Base-by-base conservation (phyloP, 352 stramenopile species). In the Globisporangium recalcitrans region DNA sequence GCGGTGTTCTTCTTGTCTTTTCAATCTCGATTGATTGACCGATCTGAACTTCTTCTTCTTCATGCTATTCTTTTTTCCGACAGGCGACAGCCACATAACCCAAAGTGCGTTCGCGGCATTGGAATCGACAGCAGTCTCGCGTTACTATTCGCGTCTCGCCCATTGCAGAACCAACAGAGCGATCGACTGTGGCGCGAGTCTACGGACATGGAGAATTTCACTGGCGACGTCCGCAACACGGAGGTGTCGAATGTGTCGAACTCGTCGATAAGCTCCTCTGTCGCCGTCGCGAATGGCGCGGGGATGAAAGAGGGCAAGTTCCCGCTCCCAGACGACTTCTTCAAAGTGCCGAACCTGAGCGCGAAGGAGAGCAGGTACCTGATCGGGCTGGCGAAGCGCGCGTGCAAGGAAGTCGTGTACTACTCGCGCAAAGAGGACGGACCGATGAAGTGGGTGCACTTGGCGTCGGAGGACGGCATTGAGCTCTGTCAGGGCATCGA, bases 351-450 rank as follows among this genome's bases (percentile, higher is more conserved):
- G 29, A 58, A 72, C 47, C 70, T 94, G 21, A 90, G 72, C 65
- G 22, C 13, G 14, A 88, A 87, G 54, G 85, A 91, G 57, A 77
- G 64, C 32, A 82, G 85, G 56, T 88, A 89, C 63, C 71, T 91
- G 11, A 51, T 91, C 0, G 74, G 77, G 3, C 67, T 93, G 10
- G 85, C 82, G 6, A 91, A 91, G 57, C 81, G 80, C 48, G 79
- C 85, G 3, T 94, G 85, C 64, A 94, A 91, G 66, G 85, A 94
- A 61, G 85, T 94, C 9, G 82, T 94, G 22, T 92, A 90, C 52
- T 94, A 91, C 63, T 90, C 85, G 56, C 74, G 85, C 38, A 77
- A 73, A 10, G 48, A 69, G 0, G 80, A 80, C 60, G 85, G 85
- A 0, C 85, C 85, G 13, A 87, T 94, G 71, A 78, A 85, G 54